Percentiles rank a stretch among this genome's conserved stretches.
phyloP scores from a whole-genome alignment of 331 rosid species.

The Ulmus americana region DNA sequence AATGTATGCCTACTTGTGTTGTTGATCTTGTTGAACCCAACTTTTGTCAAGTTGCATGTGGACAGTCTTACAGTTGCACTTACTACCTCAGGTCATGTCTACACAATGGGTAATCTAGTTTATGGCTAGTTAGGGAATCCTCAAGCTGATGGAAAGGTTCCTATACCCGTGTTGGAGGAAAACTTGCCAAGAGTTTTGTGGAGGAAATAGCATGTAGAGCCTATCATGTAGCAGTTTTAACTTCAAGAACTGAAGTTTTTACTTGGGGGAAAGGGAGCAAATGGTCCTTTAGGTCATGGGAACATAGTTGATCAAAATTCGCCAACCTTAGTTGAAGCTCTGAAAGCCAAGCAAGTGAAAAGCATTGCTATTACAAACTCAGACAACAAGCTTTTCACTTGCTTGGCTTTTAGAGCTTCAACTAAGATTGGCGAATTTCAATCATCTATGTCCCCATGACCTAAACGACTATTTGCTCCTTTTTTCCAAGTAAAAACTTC shows the following conservation, averaged over 20 bases:
- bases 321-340: conserved; percentile 83
- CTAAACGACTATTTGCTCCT: conserved; percentile 97
- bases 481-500: conserved; percentile 98
- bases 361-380: conserved; percentile 92
- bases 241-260: conserved; percentile 90
- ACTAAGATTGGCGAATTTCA: conserved; percentile 66
- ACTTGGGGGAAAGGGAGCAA: conserved; percentile 99
- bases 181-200: conserved; percentile 70
- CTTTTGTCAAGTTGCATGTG: conserved; percentile 88
- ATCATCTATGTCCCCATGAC: conserved; percentile 88
- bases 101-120: conserved; percentile 92
- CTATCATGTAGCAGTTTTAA: conserved; percentile 85
- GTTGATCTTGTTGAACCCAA: conserved; percentile 83
- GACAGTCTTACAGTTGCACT: conserved; percentile 94
- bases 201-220: conserved; percentile 98
- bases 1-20: conserved; percentile 96
- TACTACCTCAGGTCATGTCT: conserved; percentile 80
- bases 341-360: conserved; percentile 92
- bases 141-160: conserved; percentile 84
- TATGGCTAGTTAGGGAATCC: conserved; percentile 92
- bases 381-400: conserved; percentile 87
- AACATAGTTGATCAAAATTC: conserved; percentile 64
- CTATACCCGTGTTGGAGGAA: conserved; percentile 59
- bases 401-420: conserved; percentile 91
- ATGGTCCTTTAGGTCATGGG: conserved; percentile 98